Evolutionary conservation across 768 basidiomycete species (phyloP).

Genomic region (Ramaria sp.): DNA sequence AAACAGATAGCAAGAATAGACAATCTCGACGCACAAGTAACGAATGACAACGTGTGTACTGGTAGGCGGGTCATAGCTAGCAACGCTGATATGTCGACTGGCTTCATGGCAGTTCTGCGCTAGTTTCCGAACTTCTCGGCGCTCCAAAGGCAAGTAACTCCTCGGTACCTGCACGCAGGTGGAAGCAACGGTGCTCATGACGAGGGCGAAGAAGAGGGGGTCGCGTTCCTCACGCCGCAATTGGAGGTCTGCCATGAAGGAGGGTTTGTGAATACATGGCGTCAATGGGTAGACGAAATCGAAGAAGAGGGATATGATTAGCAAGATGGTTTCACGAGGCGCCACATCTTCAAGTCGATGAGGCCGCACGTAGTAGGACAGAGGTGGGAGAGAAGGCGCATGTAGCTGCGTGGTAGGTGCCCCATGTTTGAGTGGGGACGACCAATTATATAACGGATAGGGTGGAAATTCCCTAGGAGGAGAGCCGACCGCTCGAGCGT

Average conservation of each 20-base stretch:
- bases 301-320: constrained; percentile 83
- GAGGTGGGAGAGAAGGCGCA: constrained; percentile 33
- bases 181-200: constrained; percentile 81
- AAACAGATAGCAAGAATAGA: constrained; percentile 1
- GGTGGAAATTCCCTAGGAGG: constrained; percentile 47
- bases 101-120: constrained; percentile 76
- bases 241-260: constrained; percentile 84
- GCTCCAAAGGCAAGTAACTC: constrained; percentile 81
- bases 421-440: constrained; percentile 44
- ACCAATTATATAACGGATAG: constrained; percentile 61
- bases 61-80: constrained; percentile 73
- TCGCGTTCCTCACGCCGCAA: constrained; percentile 73
- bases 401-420: constrained; percentile 22
- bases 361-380: constrained; percentile 63
- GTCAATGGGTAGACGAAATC: constrained; percentile 90
- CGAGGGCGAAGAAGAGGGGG: constrained; percentile 82
- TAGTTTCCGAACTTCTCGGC: constrained; percentile 72
- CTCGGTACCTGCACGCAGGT: constrained; percentile 84
- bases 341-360: constrained; percentile 75
- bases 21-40: constrained; percentile 58
- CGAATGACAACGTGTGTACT: constrained; percentile 80
- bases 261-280: constrained; percentile 84
- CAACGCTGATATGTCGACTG: constrained; percentile 69
- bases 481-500: constrained; percentile 16
- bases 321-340: constrained; percentile 66